Conservation (phyloP, 495 filamentous ascomycete genomes). For the Glarea lozoyensis region DNA sequence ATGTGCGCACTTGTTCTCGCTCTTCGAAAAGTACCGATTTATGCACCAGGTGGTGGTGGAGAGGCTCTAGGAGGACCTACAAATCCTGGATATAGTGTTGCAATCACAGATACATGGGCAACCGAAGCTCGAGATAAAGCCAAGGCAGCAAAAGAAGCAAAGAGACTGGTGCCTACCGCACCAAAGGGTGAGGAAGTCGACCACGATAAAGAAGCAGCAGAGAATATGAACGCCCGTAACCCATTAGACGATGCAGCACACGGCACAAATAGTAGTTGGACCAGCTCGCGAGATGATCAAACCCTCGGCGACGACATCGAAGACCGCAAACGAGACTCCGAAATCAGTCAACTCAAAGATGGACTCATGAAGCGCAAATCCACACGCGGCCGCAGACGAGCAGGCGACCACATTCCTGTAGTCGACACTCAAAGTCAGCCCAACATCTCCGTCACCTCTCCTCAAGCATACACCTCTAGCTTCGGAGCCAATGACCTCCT, state of each 20-base stretch:
- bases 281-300: background rate
- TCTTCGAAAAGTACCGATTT: slow-evolving; percentile 78
- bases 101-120: slow-evolving; percentile 56
- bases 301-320: slow-evolving; percentile 11
- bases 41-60: slow-evolving; percentile 65
- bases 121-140: slow-evolving; percentile 49
- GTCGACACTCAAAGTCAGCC: background rate
- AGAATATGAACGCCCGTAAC: slow-evolving; percentile 9
- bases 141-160: slow-evolving; percentile 50
- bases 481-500: background rate
- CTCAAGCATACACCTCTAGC: slow-evolving; percentile 5
- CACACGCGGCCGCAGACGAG: slow-evolving; percentile 28
- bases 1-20: slow-evolving; percentile 89
- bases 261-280: slow-evolving; percentile 2
- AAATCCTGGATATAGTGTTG: slow-evolving; percentile 69
- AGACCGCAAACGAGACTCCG: slow-evolving; percentile 17
- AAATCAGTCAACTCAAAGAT: slow-evolving; percentile 28
- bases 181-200: background rate
- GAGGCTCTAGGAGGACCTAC: slow-evolving; percentile 56
- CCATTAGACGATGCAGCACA: slow-evolving; percentile 12
- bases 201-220: slow-evolving; percentile 10
- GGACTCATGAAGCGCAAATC: slow-evolving; percentile 27
- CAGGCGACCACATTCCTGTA: slow-evolving; percentile 12
- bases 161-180: slow-evolving; percentile 43
- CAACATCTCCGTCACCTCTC: slow-evolving; percentile 4